These are phyloP conservation scores for Leccinum longicurvipes DNA, from an alignment of 768 basidiomycete genomes.

Conservation along the genomic window DNA sequence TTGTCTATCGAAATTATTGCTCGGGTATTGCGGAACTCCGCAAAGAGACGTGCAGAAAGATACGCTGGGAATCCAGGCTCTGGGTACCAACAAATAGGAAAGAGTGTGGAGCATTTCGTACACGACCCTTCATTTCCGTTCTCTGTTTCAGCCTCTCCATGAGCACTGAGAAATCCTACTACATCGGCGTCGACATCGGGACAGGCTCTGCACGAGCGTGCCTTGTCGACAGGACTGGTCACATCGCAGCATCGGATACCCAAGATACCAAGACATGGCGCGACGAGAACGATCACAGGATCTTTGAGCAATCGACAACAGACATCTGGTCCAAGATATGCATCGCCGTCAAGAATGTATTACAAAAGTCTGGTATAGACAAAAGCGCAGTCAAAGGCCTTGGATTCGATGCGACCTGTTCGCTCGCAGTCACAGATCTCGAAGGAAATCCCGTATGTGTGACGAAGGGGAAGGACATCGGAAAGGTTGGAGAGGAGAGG, in stretches of 20 bases:
- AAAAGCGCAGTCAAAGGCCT: slow-evolving; percentile 74
- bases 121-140: background rate
- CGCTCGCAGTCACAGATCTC: slow-evolving; percentile 79
- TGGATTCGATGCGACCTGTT: slow-evolving; percentile 97
- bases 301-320: slow-evolving; percentile 93
- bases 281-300: slow-evolving; percentile 77
- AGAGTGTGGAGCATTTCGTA: slow-evolving; percentile 13
- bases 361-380: slow-evolving; percentile 53
- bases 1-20: background rate
- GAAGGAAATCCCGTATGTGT: slow-evolving; percentile 73
- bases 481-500: slow-evolving; percentile 58
- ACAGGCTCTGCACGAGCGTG: slow-evolving; percentile 92
- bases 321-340: slow-evolving; percentile 82
- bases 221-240: slow-evolving; percentile 67
- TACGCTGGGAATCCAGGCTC: too few relatives aligned
- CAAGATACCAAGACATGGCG: slow-evolving; percentile 85
- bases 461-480: slow-evolving; percentile 63
- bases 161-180: slow-evolving; percentile 42
- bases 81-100: background rate
- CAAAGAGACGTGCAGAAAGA: background rate
- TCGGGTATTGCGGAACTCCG: background rate
- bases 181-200: slow-evolving; percentile 82
- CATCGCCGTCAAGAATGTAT: slow-evolving; percentile 56
- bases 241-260: slow-evolving; percentile 72
- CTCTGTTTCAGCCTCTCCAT: slow-evolving; percentile 23